Evolutionary conservation across 495 filamentous ascomycete genomes (phyloP), one percentile per base, ranked within the genome.

Genomic region (Trichoderma parareesei): DNA sequence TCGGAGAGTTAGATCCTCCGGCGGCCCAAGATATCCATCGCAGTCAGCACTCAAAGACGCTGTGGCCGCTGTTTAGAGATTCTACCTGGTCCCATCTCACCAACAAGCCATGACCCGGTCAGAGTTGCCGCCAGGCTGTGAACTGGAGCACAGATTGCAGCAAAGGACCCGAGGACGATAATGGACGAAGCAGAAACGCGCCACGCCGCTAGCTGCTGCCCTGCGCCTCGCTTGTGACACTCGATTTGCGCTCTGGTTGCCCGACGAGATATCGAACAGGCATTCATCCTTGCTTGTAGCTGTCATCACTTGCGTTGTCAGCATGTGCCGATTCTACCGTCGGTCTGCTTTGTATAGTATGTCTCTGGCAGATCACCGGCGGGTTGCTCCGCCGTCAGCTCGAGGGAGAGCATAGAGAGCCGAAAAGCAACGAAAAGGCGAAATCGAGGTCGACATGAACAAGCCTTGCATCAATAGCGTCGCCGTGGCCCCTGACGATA

Each of bases 1-100:
- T 57, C 53, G 53, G 53, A 57, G 20, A n/a, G 53, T 57, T 57
- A 57, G 53, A 57, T 57, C 53, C 53, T 33, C 53, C 53, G 53
- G 20, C 53, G 53, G 53, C 20, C 27, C 53, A 57, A 57, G 37
- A 57, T 14, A 3, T 3, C 44, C 16, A 5, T 14, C 11, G 27
- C 53, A 35, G 53, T 57, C 53, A 57, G 53, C 53, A 57, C 27
- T 57, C 20, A 57, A 33, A n/a, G n/a, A n/a, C n/a, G n/a, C n/a
- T 13, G 2, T 33, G 1, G 33, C 10, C 7, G 27, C 4, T 57
- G 37, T 57, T 57, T 57, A n/a, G 53, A 57, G 53, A 57, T 57
- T 35, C 46, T 4, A 49, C n/a, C n/a, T n/a, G n/a, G n/a, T n/a
- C n/a, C n/a, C n/a, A n/a, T n/a, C n/a, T 49, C 7, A 20, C 37